Base-by-base conservation (phyloP, 2,329 filamentous ascomycete genomes). In the Claviceps sp. region DNA sequence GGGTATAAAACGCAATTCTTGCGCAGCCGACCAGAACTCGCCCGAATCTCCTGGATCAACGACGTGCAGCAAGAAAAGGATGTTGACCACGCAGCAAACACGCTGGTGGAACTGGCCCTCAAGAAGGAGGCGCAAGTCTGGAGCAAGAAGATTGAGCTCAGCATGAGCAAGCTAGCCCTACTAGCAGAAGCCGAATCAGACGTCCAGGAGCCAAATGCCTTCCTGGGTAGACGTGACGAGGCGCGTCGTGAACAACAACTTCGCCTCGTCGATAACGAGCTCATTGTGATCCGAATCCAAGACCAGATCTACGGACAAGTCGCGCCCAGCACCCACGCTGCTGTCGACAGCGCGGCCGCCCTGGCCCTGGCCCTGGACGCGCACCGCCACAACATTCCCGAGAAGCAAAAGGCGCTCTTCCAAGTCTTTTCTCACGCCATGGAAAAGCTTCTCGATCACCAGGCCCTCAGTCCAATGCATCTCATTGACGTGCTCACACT, bases 141-240 rank as follows among this genome's bases (percentile, higher is more conserved):
- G 91, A 89, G 82, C 69, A 94, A 95, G 71, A 93, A 94, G 66
- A 87, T 95, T 38, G 86, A 97, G 67, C 73, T 97, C 26, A 95
- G 89, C 54, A 75, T 98, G 41, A 86, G 87, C 39, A 97, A 96
- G 68, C 75, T 98, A 47, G 80, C 84, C 16, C 75, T 82, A 51
- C 69, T 96, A 57, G 87, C 87, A 16, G 79, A 82, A 41, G 73
- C 70, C 7, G 66, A 70, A 50, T 62, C 30, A 6, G 48, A 37
- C n/a, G 47, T 51, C 5, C 42, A 54, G 40, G 24, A 34, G 10
- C 48, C 48, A 48, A 62, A 68, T 51, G 61, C 65, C 50, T 65
- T 73, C 52, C 69, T 75, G 56, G 61, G 64, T 41, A 60, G 67
- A 55, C 50, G 60, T 2, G 66, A 69, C 56, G 63, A 66, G 30